Percentiles rank a stretch among this genome's conserved stretches.
Evolutionary conservation across 2,329 filamentous ascomycete genomes (phyloP).

Genomic region (Talaromyces piceae): DNA sequence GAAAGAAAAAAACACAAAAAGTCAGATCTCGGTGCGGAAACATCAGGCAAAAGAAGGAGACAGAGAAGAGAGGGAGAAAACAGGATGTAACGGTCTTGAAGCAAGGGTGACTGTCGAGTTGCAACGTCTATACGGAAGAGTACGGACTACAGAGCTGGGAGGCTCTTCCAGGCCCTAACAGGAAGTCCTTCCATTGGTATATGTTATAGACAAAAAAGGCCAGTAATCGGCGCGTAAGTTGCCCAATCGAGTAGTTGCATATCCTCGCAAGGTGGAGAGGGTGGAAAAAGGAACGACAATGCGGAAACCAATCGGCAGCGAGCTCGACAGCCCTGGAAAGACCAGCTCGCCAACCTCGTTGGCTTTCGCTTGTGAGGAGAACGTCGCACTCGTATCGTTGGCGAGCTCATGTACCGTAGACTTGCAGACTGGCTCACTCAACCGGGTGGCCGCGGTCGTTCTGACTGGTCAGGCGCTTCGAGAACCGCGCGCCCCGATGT

Average conservation of each 20-base stretch:
- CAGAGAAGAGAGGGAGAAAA: not conserved
- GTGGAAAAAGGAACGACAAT: not conserved
- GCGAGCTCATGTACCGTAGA: too few species aligned
- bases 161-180: not conserved
- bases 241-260: not conserved
- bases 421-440: too few species aligned
- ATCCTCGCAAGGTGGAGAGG: not conserved
- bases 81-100: not conserved
- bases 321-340: not conserved
- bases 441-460: too few species aligned
- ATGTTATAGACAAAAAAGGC: too few species aligned
- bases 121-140: not conserved
- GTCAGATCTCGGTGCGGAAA: too few species aligned
- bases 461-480: not conserved
- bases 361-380: not conserved
- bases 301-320: not conserved
- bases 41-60: not conserved
- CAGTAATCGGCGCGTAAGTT: not conserved
- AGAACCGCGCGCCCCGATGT: not conserved
- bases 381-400: not conserved
- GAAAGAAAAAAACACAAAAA: not conserved
- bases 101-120: not conserved
- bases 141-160: not conserved
- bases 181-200: not conserved
- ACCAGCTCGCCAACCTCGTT: not conserved